Percentiles rank a stretch among this genome's conserved stretches.
These are phyloP conservation scores for Lachancea cidri DNA, from an alignment of 805 yeast species.

Conservation along the genomic window DNA sequence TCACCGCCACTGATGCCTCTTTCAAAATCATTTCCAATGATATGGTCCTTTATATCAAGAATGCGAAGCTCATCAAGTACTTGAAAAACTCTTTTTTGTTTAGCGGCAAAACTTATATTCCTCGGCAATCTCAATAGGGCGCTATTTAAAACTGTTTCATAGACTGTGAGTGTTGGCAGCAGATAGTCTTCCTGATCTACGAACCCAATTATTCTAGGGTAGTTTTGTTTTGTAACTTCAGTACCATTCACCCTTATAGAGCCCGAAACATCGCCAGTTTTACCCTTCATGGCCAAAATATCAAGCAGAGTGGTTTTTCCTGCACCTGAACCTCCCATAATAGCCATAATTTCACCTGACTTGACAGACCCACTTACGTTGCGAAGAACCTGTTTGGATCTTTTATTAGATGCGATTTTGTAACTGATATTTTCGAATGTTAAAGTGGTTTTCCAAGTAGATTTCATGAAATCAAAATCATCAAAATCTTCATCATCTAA, in stretches of 20 bases:
- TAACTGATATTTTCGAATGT: conserved; percentile 73
- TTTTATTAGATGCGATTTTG: conserved; percentile 15
- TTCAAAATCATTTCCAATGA: conserved; percentile 83
- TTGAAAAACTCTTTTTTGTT: conserved; percentile 74
- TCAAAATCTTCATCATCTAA: conserved; percentile 23
- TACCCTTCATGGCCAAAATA: conserved; percentile 82
- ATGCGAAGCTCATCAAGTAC: conserved; percentile 84
- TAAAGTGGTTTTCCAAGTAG: conserved; percentile 60
- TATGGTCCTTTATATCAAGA: conserved; percentile 70
- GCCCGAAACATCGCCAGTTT: conserved; percentile 69
- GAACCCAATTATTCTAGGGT: conserved; percentile 74
- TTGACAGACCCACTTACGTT: conserved; percentile 69
- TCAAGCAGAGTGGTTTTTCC: conserved; percentile 94
- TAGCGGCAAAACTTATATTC: conserved; percentile 65
- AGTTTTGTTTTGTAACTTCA: conserved; percentile 36
- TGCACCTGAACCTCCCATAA: conserved; percentile 99
- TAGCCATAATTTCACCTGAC: conserved; percentile 88
- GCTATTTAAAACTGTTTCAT: conserved; percentile 89
- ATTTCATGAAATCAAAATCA: conserved; percentile 37
- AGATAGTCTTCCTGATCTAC: conserved; percentile 94
- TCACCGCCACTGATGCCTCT: conserved; percentile 87
- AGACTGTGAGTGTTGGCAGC: conserved; percentile 90
- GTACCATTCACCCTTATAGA: conserved; percentile 68
- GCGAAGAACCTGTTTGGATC: conserved; percentile 43
- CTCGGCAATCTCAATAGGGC: conserved; percentile 85